Conservation (phyloP, 768 basidiomycete genomes). For the Termitomyces sp. region DNA sequence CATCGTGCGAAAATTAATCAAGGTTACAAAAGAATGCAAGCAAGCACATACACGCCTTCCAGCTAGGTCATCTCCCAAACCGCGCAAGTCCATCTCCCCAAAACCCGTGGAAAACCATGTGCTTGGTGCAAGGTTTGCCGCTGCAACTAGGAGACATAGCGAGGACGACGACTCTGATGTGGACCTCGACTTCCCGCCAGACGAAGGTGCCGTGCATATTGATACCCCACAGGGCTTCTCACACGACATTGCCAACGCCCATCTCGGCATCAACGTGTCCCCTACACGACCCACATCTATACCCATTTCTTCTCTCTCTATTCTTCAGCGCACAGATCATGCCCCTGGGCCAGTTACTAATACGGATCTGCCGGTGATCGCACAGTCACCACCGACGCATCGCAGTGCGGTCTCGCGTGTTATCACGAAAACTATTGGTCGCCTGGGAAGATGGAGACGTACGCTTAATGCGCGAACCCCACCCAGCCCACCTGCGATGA, state of each 20-base stretch:
- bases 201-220: constrained; percentile 29
- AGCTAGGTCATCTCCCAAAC: constrained; percentile 24
- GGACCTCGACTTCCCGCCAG: constrained; percentile 70
- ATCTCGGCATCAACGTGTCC: constrained; percentile 32
- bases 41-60: constrained; percentile 48
- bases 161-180: constrained; percentile 64
- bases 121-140: constrained; percentile 62
- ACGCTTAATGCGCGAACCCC: constrained; percentile 50
- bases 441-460: constrained; percentile 77
- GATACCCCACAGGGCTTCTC: constrained; percentile 28
- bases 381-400: constrained; percentile 41
- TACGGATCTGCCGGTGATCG: constrained; percentile 25
- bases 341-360: constrained; percentile 25
- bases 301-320: constrained; percentile 48
- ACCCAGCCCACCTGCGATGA: constrained; percentile 13
- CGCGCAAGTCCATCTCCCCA: constrained; percentile 24
- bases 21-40: constrained; percentile 79
- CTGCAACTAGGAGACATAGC: constrained; percentile 39
- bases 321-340: constrained; percentile 25
- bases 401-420: constrained; percentile 67
- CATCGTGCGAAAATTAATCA: constrained; percentile 77
- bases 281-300: constrained; percentile 40
- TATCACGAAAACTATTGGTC: constrained; percentile 77
- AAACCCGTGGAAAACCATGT: constrained; percentile 39
- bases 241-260: constrained; percentile 43